Evolutionary conservation across 78 protist species (phyloP).

Genomic region (Planoprotostelium fungivorum): DNA sequence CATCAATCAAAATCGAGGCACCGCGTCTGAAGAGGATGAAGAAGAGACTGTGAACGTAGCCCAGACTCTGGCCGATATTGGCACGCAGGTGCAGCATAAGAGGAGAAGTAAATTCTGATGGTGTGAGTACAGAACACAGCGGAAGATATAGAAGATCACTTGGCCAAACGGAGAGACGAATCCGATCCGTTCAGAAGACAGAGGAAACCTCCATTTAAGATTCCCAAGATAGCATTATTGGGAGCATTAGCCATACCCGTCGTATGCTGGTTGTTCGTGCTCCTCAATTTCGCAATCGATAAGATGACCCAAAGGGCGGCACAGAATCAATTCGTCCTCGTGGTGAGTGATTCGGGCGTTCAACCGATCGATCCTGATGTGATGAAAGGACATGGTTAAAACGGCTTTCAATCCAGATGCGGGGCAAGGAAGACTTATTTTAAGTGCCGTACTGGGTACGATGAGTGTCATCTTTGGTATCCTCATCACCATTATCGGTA

Average conservation of each 20-base stretch:
- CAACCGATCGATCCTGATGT: not conserved
- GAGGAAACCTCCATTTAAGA: not conserved
- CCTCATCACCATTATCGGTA: constrained; percentile 12
- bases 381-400: not conserved
- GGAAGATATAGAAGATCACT: not conserved
- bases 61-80: not conserved
- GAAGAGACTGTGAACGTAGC: not conserved
- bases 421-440: not conserved
- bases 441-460: not conserved
- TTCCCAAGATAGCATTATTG: not conserved
- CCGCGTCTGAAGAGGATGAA: too few relatives aligned
- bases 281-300: not conserved
- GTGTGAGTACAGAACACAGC: not conserved
- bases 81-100: not conserved
- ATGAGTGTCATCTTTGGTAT: constrained; percentile 9
- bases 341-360: not conserved
- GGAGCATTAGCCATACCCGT: not conserved
- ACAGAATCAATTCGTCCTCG: not conserved
- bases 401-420: not conserved
- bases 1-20: too few relatives aligned
- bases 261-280: not conserved
- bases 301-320: not conserved
- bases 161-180: not conserved
- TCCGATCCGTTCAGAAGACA: not conserved
- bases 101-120: not conserved